Evolutionary conservation across 2,329 filamentous ascomycete species (phyloP).

Genomic region (Stylonectria norvegica): DNA sequence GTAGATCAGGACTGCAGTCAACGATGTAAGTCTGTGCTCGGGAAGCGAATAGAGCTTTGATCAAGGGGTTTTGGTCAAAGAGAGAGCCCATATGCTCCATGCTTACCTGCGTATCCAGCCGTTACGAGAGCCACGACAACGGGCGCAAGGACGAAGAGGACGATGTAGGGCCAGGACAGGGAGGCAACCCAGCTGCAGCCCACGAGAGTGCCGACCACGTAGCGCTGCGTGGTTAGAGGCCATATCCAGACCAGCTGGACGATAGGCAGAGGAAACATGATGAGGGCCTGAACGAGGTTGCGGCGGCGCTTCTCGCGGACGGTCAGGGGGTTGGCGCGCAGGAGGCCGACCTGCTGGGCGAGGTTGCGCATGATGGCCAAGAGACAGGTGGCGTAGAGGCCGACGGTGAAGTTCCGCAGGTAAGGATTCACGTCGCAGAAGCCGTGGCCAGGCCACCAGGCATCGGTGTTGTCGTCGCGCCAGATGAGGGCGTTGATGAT

Average conservation of each 20-base stretch:
- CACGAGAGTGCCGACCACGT: constrained; percentile 45
- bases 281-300: constrained; percentile 46
- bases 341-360: constrained; percentile 46
- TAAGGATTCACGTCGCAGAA: constrained; percentile 53
- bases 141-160: constrained; percentile 48
- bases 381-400: constrained; percentile 48
- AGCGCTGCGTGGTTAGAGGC: constrained; percentile 47
- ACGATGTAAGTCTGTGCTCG: background rate
- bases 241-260: constrained; percentile 48
- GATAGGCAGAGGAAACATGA: constrained; percentile 54
- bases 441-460: constrained; percentile 51
- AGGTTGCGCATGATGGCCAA: constrained; percentile 55
- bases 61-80: background rate
- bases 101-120: constrained; percentile 48
- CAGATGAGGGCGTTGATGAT: constrained; percentile 52
- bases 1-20: constrained; percentile 42
- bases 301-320: constrained; percentile 40
- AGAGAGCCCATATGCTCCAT: background rate
- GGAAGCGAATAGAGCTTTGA: background rate
- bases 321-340: constrained; percentile 39
- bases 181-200: constrained; percentile 48
- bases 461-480: constrained; percentile 46
- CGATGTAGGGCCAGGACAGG: constrained; percentile 44
- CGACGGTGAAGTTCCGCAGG: constrained; percentile 44
- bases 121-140: constrained; percentile 43